A percentile compares a stretch with the other conserved stretches of the same genome.
phyloP scores from a whole-genome alignment of 805 yeast species.

The Metschnikowia santaceciliae region DNA sequence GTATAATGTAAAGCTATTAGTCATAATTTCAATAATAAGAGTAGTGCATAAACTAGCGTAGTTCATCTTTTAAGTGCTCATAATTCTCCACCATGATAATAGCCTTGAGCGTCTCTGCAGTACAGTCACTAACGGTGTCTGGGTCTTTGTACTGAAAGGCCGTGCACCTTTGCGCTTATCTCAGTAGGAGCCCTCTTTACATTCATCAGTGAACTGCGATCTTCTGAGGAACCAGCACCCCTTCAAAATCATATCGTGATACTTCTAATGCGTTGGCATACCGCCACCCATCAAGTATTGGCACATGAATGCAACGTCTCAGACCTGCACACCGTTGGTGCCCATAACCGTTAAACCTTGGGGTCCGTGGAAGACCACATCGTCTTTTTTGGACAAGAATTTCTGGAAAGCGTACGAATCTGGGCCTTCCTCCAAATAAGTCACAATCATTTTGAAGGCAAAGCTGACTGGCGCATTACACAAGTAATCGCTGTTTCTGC shows the following conservation, averaged over 20 bases:
- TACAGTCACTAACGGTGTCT: constrained; percentile 94
- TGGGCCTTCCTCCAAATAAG: constrained; percentile 65
- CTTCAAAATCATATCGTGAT: constrained; percentile 55
- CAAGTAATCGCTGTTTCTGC: constrained; percentile 70
- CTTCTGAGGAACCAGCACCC: constrained; percentile 71
- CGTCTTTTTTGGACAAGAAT: constrained; percentile 60
- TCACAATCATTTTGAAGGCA: constrained; percentile 75
- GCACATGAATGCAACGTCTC: constrained; percentile 92
- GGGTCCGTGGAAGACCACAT: constrained; percentile 77
- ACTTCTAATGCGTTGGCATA: constrained; percentile 64
- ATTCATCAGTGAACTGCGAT: constrained; percentile 81
- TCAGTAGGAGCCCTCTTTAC: constrained; percentile 73
- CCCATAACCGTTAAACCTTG: constrained; percentile 94
- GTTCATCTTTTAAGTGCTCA: constrained; percentile 34
- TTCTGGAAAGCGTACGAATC: constrained; percentile 57
- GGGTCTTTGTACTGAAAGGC: constrained; percentile 94
- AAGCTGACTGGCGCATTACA: constrained; percentile 93
- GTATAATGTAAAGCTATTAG: too few relatives aligned
- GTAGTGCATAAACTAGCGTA: too few relatives aligned
- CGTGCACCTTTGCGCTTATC: constrained; percentile 86
- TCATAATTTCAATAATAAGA: too few relatives aligned
- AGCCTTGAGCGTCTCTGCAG: constrained; percentile 93
- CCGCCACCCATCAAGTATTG: constrained; percentile 83
- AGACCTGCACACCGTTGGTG: constrained; percentile 94
- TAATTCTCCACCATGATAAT: constrained; percentile 83